Base-by-base conservation (phyloP, 208 protist species). In the Trypanosoma brucei region DNA sequence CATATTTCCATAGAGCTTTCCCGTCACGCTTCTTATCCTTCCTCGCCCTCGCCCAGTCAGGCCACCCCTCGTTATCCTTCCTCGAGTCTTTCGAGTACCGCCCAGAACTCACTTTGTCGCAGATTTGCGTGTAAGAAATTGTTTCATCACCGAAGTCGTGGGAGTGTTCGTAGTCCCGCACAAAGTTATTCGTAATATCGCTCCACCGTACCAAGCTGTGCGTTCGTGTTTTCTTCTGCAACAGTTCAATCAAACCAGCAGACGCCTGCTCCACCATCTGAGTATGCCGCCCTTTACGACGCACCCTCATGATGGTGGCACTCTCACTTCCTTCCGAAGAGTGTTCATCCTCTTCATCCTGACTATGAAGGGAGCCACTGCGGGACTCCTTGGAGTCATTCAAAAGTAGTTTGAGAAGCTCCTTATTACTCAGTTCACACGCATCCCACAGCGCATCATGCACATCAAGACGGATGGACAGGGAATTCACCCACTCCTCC, bases 171-270 rank as follows among this genome's bases (percentile, higher is more conserved):
- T 72, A 70, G 42, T 78, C 81, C 36, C 81, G 74, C 52, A 93
- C 78, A 65, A 93, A 66, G 70, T 93, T 93, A 68, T 79, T 89
- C 39, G 76, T 82, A 30, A 93, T 61, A 70, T 91, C 87, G 59
- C 77, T 88, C 87, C 87, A 93, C 60, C 84, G 84, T 22, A 93
- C 76, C 5, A 92, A 53, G 50, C 71, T 59, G 22, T 78, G 35
- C 13, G 22, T 53, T 50, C 59, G 34, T 4, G n/a, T 30, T 36
- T 31, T 8, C 39, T 49, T 38, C 34, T 9, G 14, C 34, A 48
- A 31, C 6, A 53, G 14, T 30, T 31, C 8, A 6, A 30, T 11
- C 46, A 38, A 36, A 2, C 1, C 0, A n/a, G 51, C 40, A 0
- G 61, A 34, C 37, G 2, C 5, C 30, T 38, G 33, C 8, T 35